Evolutionary conservation across 2,329 filamentous ascomycete genomes (phyloP), one percentile per base, ranked within the genome.

Genomic region (Penicillium olsonii): DNA sequence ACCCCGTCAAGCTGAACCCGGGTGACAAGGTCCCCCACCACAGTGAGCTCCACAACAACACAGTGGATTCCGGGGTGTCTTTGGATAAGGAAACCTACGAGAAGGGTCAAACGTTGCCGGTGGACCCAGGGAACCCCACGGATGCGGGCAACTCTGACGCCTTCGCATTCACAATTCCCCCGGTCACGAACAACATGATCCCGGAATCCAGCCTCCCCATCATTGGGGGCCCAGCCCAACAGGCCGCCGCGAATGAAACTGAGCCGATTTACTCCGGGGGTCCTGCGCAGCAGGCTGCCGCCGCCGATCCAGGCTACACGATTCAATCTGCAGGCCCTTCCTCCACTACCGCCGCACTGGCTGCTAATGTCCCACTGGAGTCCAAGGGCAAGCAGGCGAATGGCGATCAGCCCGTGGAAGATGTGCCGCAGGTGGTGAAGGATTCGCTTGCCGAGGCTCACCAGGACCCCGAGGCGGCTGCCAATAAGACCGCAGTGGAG

Each of bases 81-180:
- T 81, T 89, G 17, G 92, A 96, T 68, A 82, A 90, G 69, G 88
- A 85, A 60, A 92, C 90, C 1, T 97, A 96, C 71, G 87, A 95
- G 69, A 88, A 88, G 70, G 84, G 85, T 56, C 81, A 84, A 49
- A 76, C 74, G 63, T 56, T 69, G 29, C 63, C 69, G 27, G 65
- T 79, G 11, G 70, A 74, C 19, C 70, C 70, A 38, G 65, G 75
- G n/a, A 67, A 70, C 37, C 73, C 78, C 51, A 67, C 65, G 40
- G 72, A 75, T 35, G 47, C 51, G 29, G 29, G 29, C 5, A 29
- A 40, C 20, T 40, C 50, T 15, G 46, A 35, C 9, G 68, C 73
- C 24, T 68, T 66, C 73, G 59, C 61, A 57, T 73, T 78, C 41
- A 71, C 77, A 48, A 66, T 85, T 29, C 82, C 84, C 24, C 76